Conservation (phyloP, 176 grass and related monocot species). For the Panicum miliaceum region DNA sequence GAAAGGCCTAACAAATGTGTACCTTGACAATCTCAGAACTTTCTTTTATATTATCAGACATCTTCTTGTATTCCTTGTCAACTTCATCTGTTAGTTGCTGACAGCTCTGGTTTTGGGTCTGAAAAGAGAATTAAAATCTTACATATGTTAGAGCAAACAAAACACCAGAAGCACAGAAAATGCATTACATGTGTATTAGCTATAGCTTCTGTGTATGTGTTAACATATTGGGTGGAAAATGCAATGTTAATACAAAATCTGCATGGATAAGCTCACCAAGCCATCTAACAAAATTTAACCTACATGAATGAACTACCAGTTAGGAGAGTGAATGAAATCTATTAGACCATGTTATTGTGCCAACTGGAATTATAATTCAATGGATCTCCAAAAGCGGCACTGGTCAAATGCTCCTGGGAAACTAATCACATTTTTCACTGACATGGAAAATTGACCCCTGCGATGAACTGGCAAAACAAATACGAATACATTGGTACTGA, state of each 20-base stretch:
- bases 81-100: constrained; percentile 53
- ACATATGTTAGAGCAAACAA: constrained; percentile 15
- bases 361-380: not conserved
- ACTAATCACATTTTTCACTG: not conserved
- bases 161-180: not conserved
- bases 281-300: not conserved
- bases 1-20: not conserved
- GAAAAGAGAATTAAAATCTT: constrained; percentile 22
- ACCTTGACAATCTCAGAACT: constrained; percentile 60
- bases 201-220: not conserved
- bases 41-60: constrained; percentile 48
- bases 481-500: not conserved
- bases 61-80: constrained; percentile 57
- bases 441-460: not conserved
- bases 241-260: not conserved
- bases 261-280: not conserved
- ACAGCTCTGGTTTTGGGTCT: constrained; percentile 51
- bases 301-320: not conserved
- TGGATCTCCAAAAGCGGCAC: not conserved
- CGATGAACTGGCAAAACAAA: not conserved
- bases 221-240: not conserved
- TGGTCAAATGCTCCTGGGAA: not conserved
- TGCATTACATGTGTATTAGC: not conserved
- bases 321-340: constrained; percentile 13
- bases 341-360: not conserved